Evolutionary conservation across 768 basidiomycete species (phyloP).

Genomic region (Tulasnella sp.): DNA sequence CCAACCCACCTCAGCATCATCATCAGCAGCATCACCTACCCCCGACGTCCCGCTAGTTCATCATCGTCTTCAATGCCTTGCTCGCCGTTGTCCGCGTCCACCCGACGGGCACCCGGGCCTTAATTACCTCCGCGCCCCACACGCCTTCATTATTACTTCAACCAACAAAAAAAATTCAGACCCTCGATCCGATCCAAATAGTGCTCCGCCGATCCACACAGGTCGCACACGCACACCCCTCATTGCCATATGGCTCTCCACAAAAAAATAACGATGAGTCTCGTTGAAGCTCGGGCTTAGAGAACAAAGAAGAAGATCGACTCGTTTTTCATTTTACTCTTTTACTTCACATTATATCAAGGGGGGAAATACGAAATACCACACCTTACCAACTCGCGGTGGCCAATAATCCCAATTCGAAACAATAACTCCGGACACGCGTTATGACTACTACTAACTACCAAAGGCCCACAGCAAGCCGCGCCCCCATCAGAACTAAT

Average conservation of each 20-base stretch:
- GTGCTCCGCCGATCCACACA: constrained; percentile 19
- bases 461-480: too few species aligned
- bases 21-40: not conserved
- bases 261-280: not conserved
- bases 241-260: constrained; percentile 19
- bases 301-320: not conserved
- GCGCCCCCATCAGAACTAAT: not conserved
- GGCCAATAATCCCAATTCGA: too few species aligned
- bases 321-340: not conserved
- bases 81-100: not conserved
- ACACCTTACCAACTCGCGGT: too few species aligned
- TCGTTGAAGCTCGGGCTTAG: not conserved
- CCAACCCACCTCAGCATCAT: not conserved
- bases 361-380: too few species aligned
- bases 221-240: not conserved
- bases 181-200: constrained; percentile 15
- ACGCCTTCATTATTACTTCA: not conserved
- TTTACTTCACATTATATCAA: too few species aligned
- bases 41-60: not conserved
- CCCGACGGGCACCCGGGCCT: not conserved
- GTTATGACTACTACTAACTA: too few species aligned
- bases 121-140: not conserved
- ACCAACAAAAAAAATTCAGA: not conserved
- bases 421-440: too few species aligned
- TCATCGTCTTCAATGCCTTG: constrained; percentile 11